phyloP scores from a whole-genome alignment of 306 rosid species.

The Myrica gale region DNA sequence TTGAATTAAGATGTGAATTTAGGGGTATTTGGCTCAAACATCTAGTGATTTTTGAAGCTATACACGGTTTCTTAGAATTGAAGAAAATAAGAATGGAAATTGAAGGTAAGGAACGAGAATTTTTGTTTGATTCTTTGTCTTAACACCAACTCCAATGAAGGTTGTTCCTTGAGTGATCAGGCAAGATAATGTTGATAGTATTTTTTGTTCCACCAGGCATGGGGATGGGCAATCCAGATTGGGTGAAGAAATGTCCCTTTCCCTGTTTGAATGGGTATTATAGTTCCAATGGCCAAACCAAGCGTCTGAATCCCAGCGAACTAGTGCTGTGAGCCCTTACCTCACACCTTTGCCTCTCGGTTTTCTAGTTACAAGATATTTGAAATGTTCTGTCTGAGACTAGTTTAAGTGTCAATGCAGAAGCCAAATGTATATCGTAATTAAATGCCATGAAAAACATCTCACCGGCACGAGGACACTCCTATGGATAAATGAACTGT shows the following conservation, averaged over 20 bases:
- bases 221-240: not conserved
- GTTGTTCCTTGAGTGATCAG: not conserved
- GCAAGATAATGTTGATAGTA: conserved; percentile 4
- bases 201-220: not conserved
- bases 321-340: not conserved
- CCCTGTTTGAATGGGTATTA: not conserved
- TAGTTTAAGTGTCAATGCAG: not conserved
- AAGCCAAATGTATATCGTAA: too few relatives aligned
- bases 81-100: not conserved
- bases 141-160: not conserved
- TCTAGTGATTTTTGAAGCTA: conserved; percentile 12
- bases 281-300: not conserved
- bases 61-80: not conserved
- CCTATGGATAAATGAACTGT: too few relatives aligned
- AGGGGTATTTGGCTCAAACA: not conserved
- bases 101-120: not conserved
- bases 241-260: not conserved
- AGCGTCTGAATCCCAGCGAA: not conserved
- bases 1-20: not conserved
- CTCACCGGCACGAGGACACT: too few relatives aligned
- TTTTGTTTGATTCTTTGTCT: not conserved
- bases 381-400: not conserved
- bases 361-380: not conserved
- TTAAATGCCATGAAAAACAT: too few relatives aligned
- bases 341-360: not conserved